Percentiles rank a stretch among this genome's conserved stretches.
Conservation (phyloP, 345 rosid genomes). For the Theobroma cacao region DNA sequence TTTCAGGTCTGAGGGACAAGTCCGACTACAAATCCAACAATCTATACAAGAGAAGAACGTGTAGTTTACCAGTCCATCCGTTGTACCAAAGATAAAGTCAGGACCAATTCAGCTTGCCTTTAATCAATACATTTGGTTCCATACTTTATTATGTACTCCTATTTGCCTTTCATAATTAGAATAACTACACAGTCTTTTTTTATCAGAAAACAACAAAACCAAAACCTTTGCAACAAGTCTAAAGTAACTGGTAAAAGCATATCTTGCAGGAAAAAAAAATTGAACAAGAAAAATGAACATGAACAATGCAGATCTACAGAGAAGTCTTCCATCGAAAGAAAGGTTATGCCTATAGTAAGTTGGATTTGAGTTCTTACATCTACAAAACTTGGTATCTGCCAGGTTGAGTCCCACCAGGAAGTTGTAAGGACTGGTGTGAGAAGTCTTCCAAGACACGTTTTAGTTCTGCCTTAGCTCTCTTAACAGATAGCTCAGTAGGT, state of each 20-base stretch:
- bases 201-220: neutral
- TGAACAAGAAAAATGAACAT: neutral
- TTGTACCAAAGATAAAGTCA: constrained; percentile 5
- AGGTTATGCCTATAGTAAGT: neutral
- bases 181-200: neutral
- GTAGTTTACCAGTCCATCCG: neutral
- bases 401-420: constrained; percentile 89
- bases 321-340: neutral
- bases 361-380: constrained; percentile 47
- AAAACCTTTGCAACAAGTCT: neutral
- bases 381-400: constrained; percentile 89
- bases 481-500: constrained; percentile 84
- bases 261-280: neutral
- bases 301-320: neutral
- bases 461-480: constrained; percentile 80
- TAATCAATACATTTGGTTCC: neutral
- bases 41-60: constrained; percentile 8
- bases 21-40: constrained; percentile 15
- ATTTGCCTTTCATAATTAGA: neutral
- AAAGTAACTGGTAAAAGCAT: neutral
- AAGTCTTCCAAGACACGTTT: constrained; percentile 91
- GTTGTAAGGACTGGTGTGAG: constrained; percentile 71
- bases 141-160: neutral
- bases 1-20: constrained; percentile 7
- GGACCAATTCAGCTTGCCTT: constrained; percentile 9